Evolutionary conservation across 2,329 filamentous ascomycete genomes (phyloP).

Genomic region (Endocalyx cinctus): DNA sequence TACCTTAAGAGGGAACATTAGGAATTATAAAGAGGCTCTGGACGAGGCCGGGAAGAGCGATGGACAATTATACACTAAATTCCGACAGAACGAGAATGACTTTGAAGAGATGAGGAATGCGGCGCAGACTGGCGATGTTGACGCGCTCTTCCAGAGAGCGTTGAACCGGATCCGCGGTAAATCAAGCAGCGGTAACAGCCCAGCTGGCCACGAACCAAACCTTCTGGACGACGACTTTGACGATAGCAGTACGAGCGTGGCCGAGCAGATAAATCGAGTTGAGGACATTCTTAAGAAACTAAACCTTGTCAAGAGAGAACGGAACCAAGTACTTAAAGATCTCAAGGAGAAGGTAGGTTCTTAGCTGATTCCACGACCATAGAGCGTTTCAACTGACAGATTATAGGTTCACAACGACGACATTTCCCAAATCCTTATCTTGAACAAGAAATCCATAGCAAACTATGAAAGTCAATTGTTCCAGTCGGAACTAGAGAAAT

Average conservation of each 20-base stretch:
- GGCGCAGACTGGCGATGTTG: slow-evolving; percentile 79
- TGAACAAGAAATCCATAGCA: slow-evolving; percentile 95
- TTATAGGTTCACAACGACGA: slow-evolving; percentile 86
- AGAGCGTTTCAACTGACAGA: slow-evolving; percentile 17
- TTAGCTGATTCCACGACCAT: not conserved
- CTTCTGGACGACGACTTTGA: slow-evolving; percentile 90
- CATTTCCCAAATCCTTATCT: slow-evolving; percentile 92
- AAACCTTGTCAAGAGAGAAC: slow-evolving; percentile 86
- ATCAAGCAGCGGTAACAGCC: slow-evolving; percentile 56
- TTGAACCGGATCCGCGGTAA: slow-evolving; percentile 73
- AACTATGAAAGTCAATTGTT: slow-evolving; percentile 92
- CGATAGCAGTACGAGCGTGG: slow-evolving; percentile 72
- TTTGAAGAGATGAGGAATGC: slow-evolving; percentile 95
- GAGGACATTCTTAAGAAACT: slow-evolving; percentile 89
- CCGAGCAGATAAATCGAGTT: slow-evolving; percentile 83
- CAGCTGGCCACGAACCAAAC: slow-evolving; percentile 63
- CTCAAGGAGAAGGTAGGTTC: slow-evolving; percentile 87
- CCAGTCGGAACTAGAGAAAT: slow-evolving; percentile 96
- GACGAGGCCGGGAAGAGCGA: slow-evolving; percentile 88
- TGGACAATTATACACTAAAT: slow-evolving; percentile 73
- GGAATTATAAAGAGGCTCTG: slow-evolving; percentile 81
- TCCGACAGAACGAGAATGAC: slow-evolving; percentile 79
- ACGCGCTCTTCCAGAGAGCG: slow-evolving; percentile 82
- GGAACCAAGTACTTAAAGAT: slow-evolving; percentile 89
- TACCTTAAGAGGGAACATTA: slow-evolving; percentile 80